Conservation (phyloP, 164 flowering plant species). For the Akebia trifoliata region DNA sequence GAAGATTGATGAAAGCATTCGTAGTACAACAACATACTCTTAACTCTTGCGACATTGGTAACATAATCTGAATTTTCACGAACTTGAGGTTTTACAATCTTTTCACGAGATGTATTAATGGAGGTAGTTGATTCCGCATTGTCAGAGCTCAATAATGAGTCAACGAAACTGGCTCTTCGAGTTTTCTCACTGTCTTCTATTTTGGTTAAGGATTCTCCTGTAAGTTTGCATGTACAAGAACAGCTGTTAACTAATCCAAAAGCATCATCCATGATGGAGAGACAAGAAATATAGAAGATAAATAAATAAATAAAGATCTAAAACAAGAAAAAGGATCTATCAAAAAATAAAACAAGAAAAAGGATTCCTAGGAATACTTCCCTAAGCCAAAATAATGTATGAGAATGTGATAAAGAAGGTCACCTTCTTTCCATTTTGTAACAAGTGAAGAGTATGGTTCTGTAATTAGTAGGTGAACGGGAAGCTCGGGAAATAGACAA, state of each 20-base stretch:
- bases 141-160: conserved; percentile 47
- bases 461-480: conserved; percentile 47
- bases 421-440: conserved; percentile 67
- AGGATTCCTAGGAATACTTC: background rate
- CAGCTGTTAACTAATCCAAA: conserved; percentile 6
- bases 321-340: background rate
- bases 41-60: conserved; percentile 17
- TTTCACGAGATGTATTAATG: conserved; percentile 19
- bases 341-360: background rate
- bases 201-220: conserved; percentile 46
- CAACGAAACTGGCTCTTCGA: conserved; percentile 74
- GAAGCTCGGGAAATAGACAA: conserved; percentile 76
- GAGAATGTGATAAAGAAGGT: conserved; percentile 5
- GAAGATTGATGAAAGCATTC: background rate
- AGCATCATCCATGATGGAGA: background rate
- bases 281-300: background rate
- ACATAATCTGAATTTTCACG: conserved; percentile 21
- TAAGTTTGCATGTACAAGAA: conserved; percentile 13
- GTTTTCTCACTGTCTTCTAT: conserved; percentile 43
- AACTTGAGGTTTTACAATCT: conserved; percentile 18
- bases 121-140: conserved; percentile 18
- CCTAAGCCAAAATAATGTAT: background rate
- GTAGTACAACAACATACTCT: conserved; percentile 35
- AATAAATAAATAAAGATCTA: background rate
- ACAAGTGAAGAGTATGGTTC: conserved; percentile 82